Percentiles rank a stretch among this genome's conserved stretches.
Conservation (phyloP, 2,329 filamentous ascomycete species). For the Drechslera avenae region DNA sequence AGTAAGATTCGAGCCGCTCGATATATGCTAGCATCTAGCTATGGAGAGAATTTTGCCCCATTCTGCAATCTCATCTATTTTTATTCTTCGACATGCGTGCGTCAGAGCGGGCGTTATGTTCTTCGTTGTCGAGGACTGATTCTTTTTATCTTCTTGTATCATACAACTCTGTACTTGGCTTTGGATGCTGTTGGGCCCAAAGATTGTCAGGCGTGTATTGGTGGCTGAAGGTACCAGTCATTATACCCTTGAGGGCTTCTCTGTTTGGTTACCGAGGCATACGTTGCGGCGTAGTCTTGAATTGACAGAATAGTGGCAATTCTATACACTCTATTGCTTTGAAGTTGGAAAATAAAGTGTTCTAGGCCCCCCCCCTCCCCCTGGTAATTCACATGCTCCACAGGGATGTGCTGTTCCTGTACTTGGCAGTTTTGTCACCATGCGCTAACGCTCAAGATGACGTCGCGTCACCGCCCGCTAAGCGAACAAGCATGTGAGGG, state of each 20-base stretch:
- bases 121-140: background rate
- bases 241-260: conserved; percentile 35
- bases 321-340: background rate
- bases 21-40: background rate
- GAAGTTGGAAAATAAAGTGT: background rate
- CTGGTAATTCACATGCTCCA: conserved; percentile 10
- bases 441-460: conserved; percentile 21
- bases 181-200: conserved; percentile 17
- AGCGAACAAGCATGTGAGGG: conserved; percentile 34
- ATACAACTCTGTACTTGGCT: conserved; percentile 13
- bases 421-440: conserved; percentile 20
- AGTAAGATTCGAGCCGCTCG: background rate
- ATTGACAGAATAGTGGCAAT: conserved; percentile 5
- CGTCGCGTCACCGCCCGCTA: conserved; percentile 22
- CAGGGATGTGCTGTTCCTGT: conserved; percentile 21
- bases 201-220: conserved; percentile 19
- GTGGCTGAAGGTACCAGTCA: conserved; percentile 17
- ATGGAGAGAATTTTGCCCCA: background rate
- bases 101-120: conserved; percentile 11
- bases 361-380: background rate
- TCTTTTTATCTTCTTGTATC: conserved; percentile 16
- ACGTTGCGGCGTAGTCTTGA: conserved; percentile 8
- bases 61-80: conserved; percentile 2
- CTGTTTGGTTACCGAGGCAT: conserved; percentile 7
- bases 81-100: conserved; percentile 8